phyloP scores from a whole-genome alignment of 2,329 filamentous ascomycete species.

The Fusarium sp. region DNA sequence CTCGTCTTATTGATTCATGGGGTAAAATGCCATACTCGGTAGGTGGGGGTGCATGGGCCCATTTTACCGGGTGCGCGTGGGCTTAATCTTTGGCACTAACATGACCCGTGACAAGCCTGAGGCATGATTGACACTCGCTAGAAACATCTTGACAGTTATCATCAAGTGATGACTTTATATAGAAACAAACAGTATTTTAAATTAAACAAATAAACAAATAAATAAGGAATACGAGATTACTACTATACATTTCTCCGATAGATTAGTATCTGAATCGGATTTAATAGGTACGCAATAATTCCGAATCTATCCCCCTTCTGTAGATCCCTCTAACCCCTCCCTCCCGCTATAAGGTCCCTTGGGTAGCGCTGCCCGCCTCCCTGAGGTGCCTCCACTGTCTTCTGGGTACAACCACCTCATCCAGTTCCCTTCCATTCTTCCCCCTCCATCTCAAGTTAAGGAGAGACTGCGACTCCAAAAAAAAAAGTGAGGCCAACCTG shows the following conservation, averaged over 20 bases:
- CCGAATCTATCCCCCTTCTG: constrained; percentile 18
- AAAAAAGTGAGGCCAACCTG: constrained; percentile 24
- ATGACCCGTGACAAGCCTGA: constrained; percentile 22
- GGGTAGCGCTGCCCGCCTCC: neutral
- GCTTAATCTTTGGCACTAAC: constrained; percentile 10
- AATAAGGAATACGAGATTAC: no score
- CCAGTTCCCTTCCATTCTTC: neutral
- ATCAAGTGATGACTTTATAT: neutral
- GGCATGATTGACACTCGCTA: constrained; percentile 24
- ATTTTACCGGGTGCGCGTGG: constrained; percentile 22
- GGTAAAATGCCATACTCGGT: constrained; percentile 19
- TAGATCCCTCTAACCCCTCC: constrained; percentile 22
- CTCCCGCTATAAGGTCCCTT: neutral
- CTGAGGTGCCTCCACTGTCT: constrained; percentile 10
- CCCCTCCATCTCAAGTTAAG: constrained; percentile 3
- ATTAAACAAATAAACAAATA: no score
- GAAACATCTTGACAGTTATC: neutral
- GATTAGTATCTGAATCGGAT: neutral
- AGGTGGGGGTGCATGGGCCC: constrained; percentile 40
- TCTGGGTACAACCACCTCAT: no score
- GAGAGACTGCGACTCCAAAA: constrained; percentile 18
- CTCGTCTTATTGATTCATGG: neutral
- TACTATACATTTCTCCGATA: neutral
- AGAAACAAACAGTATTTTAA: neutral
- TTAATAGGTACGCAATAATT: neutral